A percentile compares a stretch with the other conserved stretches of the same genome.
Evolutionary conservation across 1,284 basidiomycete genomes (phyloP).

Genomic region (Pseudozyma pruni): DNA sequence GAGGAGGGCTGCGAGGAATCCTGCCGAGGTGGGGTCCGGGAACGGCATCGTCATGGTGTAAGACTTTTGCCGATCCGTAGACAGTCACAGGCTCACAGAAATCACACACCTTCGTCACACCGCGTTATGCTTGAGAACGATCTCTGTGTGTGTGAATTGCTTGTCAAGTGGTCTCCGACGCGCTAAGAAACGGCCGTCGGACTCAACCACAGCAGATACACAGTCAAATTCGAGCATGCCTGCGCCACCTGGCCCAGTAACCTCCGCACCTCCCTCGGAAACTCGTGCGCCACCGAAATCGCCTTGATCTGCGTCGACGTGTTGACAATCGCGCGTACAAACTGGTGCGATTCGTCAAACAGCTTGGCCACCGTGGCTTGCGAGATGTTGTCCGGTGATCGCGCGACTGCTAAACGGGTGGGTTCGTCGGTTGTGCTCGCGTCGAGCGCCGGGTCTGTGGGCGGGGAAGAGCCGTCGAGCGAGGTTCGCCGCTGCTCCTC

Average conservation of each 20-base stretch:
- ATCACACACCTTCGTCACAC: too few relatives aligned
- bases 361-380: constrained; percentile 34
- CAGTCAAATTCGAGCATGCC: constrained; percentile 53
- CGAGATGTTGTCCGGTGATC: constrained; percentile 29
- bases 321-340: constrained; percentile 58
- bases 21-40: constrained; percentile 55
- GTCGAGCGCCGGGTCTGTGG: too few relatives aligned
- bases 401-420: too few relatives aligned
- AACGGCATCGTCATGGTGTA: constrained; percentile 66
- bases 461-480: constrained; percentile 8
- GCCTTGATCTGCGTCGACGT: constrained; percentile 59
- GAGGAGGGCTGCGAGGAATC: constrained; percentile 19
- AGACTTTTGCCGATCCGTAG: background rate
- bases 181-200: constrained; percentile 20
- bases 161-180: too few relatives aligned
- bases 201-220: constrained; percentile 58
- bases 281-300: constrained; percentile 47
- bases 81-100: too few relatives aligned
- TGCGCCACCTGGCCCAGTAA: constrained; percentile 58
- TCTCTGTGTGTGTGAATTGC: too few relatives aligned
- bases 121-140: too few relatives aligned
- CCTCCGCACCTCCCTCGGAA: constrained; percentile 52
- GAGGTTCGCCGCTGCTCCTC: constrained; percentile 27
- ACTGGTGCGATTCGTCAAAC: constrained; percentile 56
- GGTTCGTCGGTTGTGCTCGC: background rate